Evolutionary conservation across 768 basidiomycete species (phyloP).

Genomic region (Rhodotorula taiwanensis): DNA sequence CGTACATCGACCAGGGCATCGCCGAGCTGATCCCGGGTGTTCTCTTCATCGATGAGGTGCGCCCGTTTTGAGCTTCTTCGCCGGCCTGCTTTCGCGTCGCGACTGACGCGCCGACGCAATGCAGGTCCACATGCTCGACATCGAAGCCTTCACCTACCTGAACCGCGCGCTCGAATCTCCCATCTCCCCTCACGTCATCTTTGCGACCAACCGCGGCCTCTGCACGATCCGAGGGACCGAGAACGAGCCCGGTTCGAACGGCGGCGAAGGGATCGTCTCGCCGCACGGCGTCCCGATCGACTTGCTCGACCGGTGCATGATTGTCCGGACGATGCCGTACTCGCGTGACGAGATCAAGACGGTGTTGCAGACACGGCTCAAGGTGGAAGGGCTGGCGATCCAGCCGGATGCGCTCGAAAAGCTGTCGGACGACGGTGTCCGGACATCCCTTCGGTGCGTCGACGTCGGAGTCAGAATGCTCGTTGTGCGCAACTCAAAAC

Average conservation of each 20-base stretch:
- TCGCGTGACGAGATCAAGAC: constrained; percentile 73
- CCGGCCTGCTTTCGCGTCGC: background rate
- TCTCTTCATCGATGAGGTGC: constrained; percentile 95
- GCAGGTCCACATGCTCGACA: constrained; percentile 98
- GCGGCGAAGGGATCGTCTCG: constrained; percentile 63
- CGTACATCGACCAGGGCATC: constrained; percentile 95
- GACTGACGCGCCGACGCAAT: background rate
- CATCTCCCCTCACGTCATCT: constrained; percentile 94
- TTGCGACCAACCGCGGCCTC: constrained; percentile 93
- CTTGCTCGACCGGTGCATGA: constrained; percentile 87
- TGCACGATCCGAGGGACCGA: constrained; percentile 84
- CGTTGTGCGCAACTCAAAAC: too few relatives aligned
- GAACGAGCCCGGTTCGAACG: constrained; percentile 41
- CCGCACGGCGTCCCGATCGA: constrained; percentile 94
- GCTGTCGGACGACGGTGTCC: constrained; percentile 58
- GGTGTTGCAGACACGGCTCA: constrained; percentile 78
- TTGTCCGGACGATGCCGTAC: constrained; percentile 84
- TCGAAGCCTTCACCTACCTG: constrained; percentile 97
- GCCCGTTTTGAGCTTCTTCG: constrained; percentile 32
- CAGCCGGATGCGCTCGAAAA: constrained; percentile 68
- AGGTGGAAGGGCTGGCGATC: constrained; percentile 74
- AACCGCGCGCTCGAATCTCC: constrained; percentile 91
- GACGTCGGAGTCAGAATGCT: too few relatives aligned
- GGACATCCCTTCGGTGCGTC: constrained; percentile 38
- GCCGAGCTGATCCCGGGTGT: constrained; percentile 97